Base-by-base conservation (phyloP, 441 rosid species). In the Adansonia gregorii region DNA sequence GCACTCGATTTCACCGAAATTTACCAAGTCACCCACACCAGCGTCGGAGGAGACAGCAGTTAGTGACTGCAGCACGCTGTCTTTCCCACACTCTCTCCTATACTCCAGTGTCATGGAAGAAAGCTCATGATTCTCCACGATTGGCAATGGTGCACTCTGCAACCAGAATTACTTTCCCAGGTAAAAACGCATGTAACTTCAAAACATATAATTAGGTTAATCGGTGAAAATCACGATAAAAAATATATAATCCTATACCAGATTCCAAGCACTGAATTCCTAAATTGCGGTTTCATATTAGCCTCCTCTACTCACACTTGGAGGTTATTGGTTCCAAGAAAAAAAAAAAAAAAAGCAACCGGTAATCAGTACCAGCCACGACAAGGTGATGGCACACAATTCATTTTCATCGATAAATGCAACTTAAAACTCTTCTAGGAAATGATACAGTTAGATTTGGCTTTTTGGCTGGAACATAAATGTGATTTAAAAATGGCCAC, bases 81-180 rank as follows among this genome's bases (percentile, higher is more conserved):
- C 98, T 86, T 79, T 92, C n/a, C 97, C 98, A 15, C 99, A 97
- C 82, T 97, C 99, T 88, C 97, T 92, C 79, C 98, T 83, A 55
- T 97, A 97, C 87, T 97, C 99, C 76, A 97, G 79, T n/a, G 97
- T 91, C 83, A 97, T 79, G 83, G 93, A 78, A 11, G 88, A 85
- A 54, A 97, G 98, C 86, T 92, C 90, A 70, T 88, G 91, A 55
- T 80, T 87, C 96, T 97, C 99, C 86, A 93, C 84, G 68, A 97
- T 85, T 65, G 88, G 82, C 76, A 79, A 87, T 0, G 99, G 99
- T 84, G 98, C 95, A 86, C 99, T 91, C 97, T 93, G 94, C 80
- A 83, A 72, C 64, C 74, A 77, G 7, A 3, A 27, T 48, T 20
- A 46, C 72, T 15, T 48, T 46, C 72, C 10, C 8, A 0, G 31